Base-by-base conservation (phyloP, 495 filamentous ascomycete genomes). In the Penicillium cataractarum region DNA sequence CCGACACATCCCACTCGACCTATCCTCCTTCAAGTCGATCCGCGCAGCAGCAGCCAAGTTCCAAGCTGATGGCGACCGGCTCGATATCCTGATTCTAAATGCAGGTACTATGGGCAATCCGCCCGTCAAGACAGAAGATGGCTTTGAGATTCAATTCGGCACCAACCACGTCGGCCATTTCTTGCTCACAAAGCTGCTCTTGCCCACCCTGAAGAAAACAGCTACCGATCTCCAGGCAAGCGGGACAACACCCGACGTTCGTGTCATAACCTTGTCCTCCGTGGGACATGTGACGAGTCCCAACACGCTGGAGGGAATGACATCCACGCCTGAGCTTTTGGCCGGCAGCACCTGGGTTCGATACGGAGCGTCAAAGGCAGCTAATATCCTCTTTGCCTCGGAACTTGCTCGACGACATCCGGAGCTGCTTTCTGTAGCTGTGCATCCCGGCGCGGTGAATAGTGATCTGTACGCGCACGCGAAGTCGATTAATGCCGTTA, bases 111-210 rank as follows among this genome's bases (percentile, higher is more conserved):
- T 90, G 84, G 85, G 78, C 0, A 64, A 80, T 12, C 78, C 82
- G 3, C 74, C 71, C 15, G 67, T 60, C 0, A 66, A 72, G 5
- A 94, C 88, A 13, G 92, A 93, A 46, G 92, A 96, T 69, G 90
- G 91, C 6, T 96, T 95, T 80, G 81, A 93, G 22, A 83, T 86
- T 0, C 75, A 85, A 35, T 83, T 91, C 51, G 92, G 93, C 4
- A 85, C 85, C 10, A 83, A 83, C 40, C 83, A 64, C 84, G 86
- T 32, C 15, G 75, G 65, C 65, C 78, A 55, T 74, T 92, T 24
- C 85, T 86, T 27, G 73, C 80, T 67, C 75, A 89, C 57, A 86
- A 96, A 76, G 86, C 86, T 61, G 6, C 75, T 92, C 8, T 74
- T 90, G 6, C 86, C 87, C 1, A 78, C 76, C 1, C 72, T 92